These are phyloP conservation scores for Decorospora gaudefroyi DNA, from an alignment of 2,329 filamentous ascomycete genomes.

Conservation along the genomic window DNA sequence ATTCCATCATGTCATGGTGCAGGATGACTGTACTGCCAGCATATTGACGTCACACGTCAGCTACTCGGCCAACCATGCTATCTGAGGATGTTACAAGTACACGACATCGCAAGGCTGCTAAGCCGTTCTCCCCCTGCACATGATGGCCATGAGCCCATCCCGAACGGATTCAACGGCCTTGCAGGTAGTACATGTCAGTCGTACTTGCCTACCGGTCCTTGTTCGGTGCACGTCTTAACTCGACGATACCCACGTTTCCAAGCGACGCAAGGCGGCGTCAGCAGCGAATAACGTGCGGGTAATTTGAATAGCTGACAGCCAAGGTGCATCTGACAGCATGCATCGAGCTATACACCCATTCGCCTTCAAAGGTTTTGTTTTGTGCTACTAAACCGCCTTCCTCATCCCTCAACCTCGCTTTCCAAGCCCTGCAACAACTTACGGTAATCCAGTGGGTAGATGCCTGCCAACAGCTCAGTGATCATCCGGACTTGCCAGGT, in stretches of 20 bases:
- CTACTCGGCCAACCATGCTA: conserved; percentile 6
- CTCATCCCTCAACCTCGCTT: background rate
- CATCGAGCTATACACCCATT: conserved; percentile 16
- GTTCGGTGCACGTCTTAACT: too few species aligned
- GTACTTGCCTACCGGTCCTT: too few species aligned
- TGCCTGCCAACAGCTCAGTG: conserved; percentile 1
- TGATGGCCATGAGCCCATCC: background rate
- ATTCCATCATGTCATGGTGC: conserved; percentile 7
- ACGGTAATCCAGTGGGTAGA: conserved; percentile 1
- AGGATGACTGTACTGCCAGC: conserved; percentile 14
- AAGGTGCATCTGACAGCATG: conserved; percentile 27
- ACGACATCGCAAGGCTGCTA: conserved; percentile 15
- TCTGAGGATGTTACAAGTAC: too few species aligned
- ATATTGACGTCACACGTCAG: conserved; percentile 18
- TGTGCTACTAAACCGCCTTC: conserved; percentile 16
- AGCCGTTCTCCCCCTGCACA: conserved; percentile 8
- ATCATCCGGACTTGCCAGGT: conserved; percentile 20
- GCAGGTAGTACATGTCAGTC: background rate
- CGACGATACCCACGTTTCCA: too few species aligned
- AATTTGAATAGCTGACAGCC: conserved; percentile 12
- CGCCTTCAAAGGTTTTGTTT: conserved; percentile 24
- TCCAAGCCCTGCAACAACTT: conserved; percentile 1
- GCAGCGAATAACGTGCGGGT: conserved; percentile 18
- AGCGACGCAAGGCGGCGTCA: too few species aligned
- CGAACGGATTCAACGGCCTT: background rate